A percentile compares a stretch with the other conserved stretches of the same genome.
Conservation (phyloP, 306 rosid species). For the Luffa acutangula region DNA sequence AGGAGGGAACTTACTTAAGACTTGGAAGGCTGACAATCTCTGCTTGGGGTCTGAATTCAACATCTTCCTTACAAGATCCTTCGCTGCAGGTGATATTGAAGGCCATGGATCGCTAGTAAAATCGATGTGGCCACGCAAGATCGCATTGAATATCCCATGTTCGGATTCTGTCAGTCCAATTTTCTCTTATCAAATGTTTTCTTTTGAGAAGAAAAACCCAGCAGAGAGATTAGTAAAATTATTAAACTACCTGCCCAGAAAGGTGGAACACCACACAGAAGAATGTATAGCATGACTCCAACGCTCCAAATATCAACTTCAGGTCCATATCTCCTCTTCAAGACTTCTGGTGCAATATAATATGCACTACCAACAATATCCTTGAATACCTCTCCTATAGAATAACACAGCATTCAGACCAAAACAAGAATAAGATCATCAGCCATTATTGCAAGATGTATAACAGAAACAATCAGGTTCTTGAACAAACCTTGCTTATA, state of each 20-base stretch:
- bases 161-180: slow-evolving; percentile 66
- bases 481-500: slow-evolving; percentile 84
- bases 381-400: slow-evolving; percentile 67
- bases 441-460: not conserved
- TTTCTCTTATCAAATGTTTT: slow-evolving; percentile 1
- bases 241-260: slow-evolving; percentile 72
- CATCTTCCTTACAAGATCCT: slow-evolving; percentile 95
- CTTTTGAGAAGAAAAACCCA: not conserved
- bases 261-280: slow-evolving; percentile 86
- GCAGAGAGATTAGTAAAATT: not conserved
- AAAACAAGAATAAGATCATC: not conserved
- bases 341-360: slow-evolving; percentile 95
- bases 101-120: slow-evolving; percentile 96
- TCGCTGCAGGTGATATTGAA: slow-evolving; percentile 64
- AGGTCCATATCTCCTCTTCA: slow-evolving; percentile 83
- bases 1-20: slow-evolving; percentile 46
- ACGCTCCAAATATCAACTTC: slow-evolving; percentile 98
- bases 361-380: slow-evolving; percentile 92
- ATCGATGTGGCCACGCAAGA: slow-evolving; percentile 65
- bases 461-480: not conserved
- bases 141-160: slow-evolving; percentile 87
- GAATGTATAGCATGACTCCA: slow-evolving; percentile 91
- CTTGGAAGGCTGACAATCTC: slow-evolving; percentile 75
- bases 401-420: not conserved
- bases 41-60: slow-evolving; percentile 74